Conservation (phyloP, 805 yeast species). For the Metschnikowia bowlesiae region DNA sequence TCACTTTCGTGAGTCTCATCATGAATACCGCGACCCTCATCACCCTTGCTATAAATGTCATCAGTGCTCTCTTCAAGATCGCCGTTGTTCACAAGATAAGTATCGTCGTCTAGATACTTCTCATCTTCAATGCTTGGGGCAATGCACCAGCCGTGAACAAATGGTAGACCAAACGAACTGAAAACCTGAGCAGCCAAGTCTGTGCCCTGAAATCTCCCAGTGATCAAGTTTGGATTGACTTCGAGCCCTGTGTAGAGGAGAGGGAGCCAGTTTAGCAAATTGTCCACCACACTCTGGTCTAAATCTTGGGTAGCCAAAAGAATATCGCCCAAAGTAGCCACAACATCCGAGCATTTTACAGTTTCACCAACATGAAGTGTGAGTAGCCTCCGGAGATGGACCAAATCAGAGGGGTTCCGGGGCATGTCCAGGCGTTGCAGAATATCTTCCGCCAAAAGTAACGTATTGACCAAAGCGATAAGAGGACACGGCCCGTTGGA, state of each 20-base stretch:
- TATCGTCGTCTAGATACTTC: background rate
- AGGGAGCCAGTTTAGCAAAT: conserved; percentile 55
- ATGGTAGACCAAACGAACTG: conserved; percentile 49
- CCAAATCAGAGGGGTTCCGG: background rate
- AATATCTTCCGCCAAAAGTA: conserved; percentile 49
- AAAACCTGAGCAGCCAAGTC: conserved; percentile 56
- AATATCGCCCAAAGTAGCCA: conserved; percentile 48
- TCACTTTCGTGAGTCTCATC: background rate
- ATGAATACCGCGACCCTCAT: background rate
- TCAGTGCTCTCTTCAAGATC: background rate
- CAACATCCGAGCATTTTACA: conserved; percentile 32
- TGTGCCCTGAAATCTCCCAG: conserved; percentile 47
- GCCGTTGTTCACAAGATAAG: background rate
- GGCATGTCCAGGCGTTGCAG: conserved; percentile 1
- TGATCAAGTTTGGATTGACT: conserved; percentile 60
- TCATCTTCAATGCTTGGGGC: background rate
- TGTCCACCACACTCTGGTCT: conserved; percentile 14
- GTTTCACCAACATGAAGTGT: conserved; percentile 4
- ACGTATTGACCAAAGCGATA: conserved; percentile 68
- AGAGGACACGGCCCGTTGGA: conserved; percentile 87
- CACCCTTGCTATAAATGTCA: too few species aligned
- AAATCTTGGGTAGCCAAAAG: conserved; percentile 21
- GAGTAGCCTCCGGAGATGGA: conserved; percentile 7
- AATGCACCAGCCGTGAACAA: conserved; percentile 83
- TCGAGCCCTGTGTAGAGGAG: conserved; percentile 63